These are phyloP conservation scores for Gracilariopsis chorda DNA, from an alignment of 23 red algal genomes.

Conservation along the genomic window DNA sequence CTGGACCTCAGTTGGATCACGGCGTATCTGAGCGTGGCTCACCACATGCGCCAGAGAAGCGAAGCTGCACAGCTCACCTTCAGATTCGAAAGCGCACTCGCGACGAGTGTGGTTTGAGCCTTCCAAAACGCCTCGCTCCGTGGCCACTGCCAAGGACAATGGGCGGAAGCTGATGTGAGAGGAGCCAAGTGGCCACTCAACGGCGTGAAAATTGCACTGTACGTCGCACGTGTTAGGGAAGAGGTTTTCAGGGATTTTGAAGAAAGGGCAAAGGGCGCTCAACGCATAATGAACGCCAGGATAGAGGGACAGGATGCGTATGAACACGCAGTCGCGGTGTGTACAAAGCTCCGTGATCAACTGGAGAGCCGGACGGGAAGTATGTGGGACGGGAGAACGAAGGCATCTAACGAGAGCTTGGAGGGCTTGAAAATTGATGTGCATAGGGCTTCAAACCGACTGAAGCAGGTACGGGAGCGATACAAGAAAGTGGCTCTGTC, in stretches of 20 bases:
- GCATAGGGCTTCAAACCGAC: too few relatives aligned
- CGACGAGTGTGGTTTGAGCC: not conserved
- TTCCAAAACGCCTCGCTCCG: not conserved
- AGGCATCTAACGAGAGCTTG: too few relatives aligned
- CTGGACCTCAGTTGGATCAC: too few relatives aligned
- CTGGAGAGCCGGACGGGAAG: conserved; percentile 34
- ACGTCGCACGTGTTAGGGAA: not conserved
- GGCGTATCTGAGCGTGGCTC: not conserved
- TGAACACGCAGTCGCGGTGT: conserved; percentile 60
- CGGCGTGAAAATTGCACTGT: not conserved
- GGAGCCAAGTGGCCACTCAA: not conserved
- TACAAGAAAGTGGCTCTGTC: conserved; percentile 2
- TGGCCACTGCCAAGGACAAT: not conserved
- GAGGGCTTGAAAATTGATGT: too few relatives aligned
- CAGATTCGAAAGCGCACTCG: not conserved
- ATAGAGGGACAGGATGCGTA: conserved; percentile 56
- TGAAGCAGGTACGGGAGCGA: conserved; percentile 5
- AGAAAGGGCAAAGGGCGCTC: conserved; percentile 22
- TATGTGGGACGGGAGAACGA: too few relatives aligned
- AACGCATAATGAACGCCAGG: conserved; percentile 38
- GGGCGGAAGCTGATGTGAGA: not conserved
- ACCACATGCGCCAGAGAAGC: not conserved
- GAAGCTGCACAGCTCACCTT: not conserved
- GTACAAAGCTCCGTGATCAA: conserved; percentile 41
- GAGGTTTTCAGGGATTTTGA: conserved; percentile 32